Conservation (phyloP, 1,284 basidiomycete genomes). For the Ceratobasidium sp. region DNA sequence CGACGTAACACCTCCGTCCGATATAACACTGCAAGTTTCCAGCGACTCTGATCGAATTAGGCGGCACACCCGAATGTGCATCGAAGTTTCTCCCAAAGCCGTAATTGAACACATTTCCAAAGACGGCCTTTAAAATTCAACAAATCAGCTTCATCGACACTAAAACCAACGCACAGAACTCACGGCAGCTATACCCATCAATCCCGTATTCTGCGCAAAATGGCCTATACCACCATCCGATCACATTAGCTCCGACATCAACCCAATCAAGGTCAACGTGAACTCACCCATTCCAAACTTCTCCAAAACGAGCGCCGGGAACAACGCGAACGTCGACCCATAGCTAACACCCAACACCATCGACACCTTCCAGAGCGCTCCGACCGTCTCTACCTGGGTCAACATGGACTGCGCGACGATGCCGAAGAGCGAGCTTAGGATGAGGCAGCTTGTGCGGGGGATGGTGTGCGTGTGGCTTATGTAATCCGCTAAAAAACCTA, state of each 20-base stretch:
- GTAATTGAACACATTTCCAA: conserved; percentile 82
- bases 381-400: conserved; percentile 11
- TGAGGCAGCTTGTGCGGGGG: conserved; percentile 80
- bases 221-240: conserved; percentile 58
- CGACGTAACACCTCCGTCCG: conserved; percentile 47
- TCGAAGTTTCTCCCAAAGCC: conserved; percentile 87
- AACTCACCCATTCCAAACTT: conserved; percentile 85
- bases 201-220: conserved; percentile 90
- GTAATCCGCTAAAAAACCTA: conserved; percentile 82
- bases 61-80: conserved; percentile 64
- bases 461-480: conserved; percentile 69
- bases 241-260: neutral
- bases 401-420: conserved; percentile 70
- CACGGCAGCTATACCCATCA: conserved; percentile 80
- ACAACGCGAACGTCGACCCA: conserved; percentile 83
- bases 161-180: conserved; percentile 61
- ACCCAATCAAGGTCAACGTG: neutral
- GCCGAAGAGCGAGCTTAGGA: conserved; percentile 75
- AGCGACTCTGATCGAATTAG: neutral
- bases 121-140: conserved; percentile 25
- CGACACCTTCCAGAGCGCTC: conserved; percentile 79
- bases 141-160: neutral
- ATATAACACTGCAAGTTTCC: conserved; percentile 47
- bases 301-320: conserved; percentile 83
- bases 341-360: conserved; percentile 79